Evolutionary conservation across 345 rosid genomes (phyloP).

Genomic region (Eucalyptus marginata): DNA sequence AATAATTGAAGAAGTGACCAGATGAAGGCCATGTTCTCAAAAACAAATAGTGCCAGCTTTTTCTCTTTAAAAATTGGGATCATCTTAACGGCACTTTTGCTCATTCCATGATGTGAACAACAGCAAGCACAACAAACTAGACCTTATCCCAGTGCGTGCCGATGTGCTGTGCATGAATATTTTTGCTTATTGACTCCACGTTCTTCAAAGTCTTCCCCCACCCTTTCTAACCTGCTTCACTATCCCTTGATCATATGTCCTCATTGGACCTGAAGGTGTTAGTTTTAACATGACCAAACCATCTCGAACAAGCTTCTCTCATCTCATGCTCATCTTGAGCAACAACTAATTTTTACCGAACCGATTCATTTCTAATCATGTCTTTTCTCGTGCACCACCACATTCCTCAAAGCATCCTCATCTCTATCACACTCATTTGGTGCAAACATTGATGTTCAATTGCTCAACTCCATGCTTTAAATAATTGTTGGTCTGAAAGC

Average conservation of each 20-base stretch:
- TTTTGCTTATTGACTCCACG: neutral
- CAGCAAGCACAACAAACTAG: neutral
- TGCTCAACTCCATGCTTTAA: neutral
- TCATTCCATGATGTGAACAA: neutral
- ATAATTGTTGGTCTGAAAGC: neutral
- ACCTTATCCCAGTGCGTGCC: neutral
- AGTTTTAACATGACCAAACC: neutral
- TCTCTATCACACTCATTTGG: neutral
- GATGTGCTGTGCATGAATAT: neutral
- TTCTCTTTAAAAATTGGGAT: neutral
- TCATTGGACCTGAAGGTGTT: neutral
- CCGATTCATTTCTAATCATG: neutral
- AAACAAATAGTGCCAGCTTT: neutral
- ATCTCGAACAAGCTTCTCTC: neutral
- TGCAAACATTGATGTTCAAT: neutral
- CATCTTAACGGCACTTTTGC: neutral
- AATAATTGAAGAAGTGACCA: neutral
- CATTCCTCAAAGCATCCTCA: neutral
- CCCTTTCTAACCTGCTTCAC: neutral
- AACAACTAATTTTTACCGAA: neutral
- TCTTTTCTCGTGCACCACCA: neutral
- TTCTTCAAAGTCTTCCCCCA: neutral
- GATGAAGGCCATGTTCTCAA: neutral
- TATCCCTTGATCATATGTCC: neutral
- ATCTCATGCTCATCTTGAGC: neutral